Evolutionary conservation across 495 filamentous ascomycete species (phyloP).

Genomic region (Articulospora tetracladia): DNA sequence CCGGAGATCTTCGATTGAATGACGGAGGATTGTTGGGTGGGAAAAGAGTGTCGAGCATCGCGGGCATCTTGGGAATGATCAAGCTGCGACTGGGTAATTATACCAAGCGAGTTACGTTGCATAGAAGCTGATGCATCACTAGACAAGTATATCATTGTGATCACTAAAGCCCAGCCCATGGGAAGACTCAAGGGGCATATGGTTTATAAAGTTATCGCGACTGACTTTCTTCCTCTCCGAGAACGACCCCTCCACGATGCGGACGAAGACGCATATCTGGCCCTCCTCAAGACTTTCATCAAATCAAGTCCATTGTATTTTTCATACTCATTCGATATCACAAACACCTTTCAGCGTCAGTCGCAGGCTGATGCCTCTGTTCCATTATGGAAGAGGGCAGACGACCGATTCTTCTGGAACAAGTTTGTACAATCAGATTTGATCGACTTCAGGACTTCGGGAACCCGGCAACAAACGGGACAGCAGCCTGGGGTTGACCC

Average conservation of each 20-base stretch:
- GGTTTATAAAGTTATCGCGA: conserved; percentile 86
- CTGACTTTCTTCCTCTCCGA: conserved; percentile 90
- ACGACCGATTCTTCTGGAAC: conserved; percentile 99
- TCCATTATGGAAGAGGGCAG: conserved; percentile 87
- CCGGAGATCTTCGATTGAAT: conserved; percentile 83
- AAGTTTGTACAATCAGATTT: conserved; percentile 85
- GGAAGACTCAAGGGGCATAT: conserved; percentile 88
- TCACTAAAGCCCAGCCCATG: conserved; percentile 90
- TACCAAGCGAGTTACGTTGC: neutral
- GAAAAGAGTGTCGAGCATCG: conserved; percentile 87
- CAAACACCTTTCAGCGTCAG: conserved; percentile 92
- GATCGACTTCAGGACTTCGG: conserved; percentile 70
- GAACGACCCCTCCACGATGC: conserved; percentile 86
- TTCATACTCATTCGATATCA: conserved; percentile 92
- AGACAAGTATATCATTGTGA: conserved; percentile 97
- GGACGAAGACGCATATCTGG: conserved; percentile 89
- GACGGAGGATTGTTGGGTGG: conserved; percentile 69
- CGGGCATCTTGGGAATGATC: conserved; percentile 90
- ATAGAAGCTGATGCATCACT: neutral
- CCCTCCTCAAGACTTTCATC: conserved; percentile 71
- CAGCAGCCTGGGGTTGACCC: conserved; percentile 79
- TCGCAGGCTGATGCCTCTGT: conserved; percentile 59
- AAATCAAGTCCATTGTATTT: conserved; percentile 93
- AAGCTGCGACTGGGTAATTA: conserved; percentile 78
- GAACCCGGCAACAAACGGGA: conserved; percentile 51